A percentile compares a stretch with the other conserved stretches of the same genome.
Conservation (phyloP, 495 filamentous ascomycete genomes). For the Ascobolus immersus region DNA sequence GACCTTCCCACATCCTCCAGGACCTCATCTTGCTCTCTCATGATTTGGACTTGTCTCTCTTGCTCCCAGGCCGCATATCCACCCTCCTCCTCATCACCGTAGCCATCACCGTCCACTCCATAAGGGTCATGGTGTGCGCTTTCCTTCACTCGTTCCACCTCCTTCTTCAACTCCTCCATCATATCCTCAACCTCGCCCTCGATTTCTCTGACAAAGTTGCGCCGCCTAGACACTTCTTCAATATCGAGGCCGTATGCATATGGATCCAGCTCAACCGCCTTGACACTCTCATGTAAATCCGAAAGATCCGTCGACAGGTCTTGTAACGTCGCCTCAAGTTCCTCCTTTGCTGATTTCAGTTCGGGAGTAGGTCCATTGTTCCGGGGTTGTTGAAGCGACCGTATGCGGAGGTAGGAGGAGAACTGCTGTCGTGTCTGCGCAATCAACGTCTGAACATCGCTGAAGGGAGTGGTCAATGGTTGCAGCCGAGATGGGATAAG, state of each 20-base stretch:
- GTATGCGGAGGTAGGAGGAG: constrained; percentile 86
- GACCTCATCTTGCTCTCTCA: constrained; percentile 84
- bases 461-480: constrained; percentile 13
- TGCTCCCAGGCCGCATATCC: constrained; percentile 80
- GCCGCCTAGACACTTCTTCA: constrained; percentile 55
- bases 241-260: constrained; percentile 68
- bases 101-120: constrained; percentile 17
- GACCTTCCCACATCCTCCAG: constrained; percentile 81
- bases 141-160: constrained; percentile 10
- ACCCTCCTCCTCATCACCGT: constrained; percentile 21
- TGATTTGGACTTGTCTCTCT: constrained; percentile 67
- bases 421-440: constrained; percentile 59
- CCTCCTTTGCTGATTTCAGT: constrained; percentile 52
- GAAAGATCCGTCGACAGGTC: constrained; percentile 64
- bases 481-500: not conserved
- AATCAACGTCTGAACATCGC: constrained; percentile 66
- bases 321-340: constrained; percentile 52
- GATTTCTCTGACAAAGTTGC: constrained; percentile 69
- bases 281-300: constrained; percentile 70
- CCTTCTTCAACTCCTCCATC: constrained; percentile 46
- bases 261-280: constrained; percentile 70
- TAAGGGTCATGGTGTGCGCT: constrained; percentile 16
- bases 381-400: constrained; percentile 55
- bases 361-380: constrained; percentile 41
- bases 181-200: constrained; percentile 70